Base-by-base conservation (phyloP, 148 eudicot species). In the Camellia japonica region DNA sequence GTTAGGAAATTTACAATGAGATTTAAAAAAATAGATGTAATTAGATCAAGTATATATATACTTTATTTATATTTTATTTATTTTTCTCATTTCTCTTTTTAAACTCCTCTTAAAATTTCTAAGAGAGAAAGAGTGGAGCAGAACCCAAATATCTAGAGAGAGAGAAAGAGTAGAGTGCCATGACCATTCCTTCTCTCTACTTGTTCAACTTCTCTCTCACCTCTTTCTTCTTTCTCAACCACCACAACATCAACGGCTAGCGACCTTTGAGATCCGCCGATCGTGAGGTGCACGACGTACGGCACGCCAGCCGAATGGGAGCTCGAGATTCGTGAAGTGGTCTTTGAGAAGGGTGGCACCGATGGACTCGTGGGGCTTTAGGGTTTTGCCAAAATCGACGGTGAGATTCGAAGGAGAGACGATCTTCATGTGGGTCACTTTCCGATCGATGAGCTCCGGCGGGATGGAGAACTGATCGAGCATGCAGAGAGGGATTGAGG, bases 311-410 rank as follows among this genome's bases (percentile, higher is more conserved):
- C 44, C 0, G 82, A 55, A 42, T 14, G 97, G 97, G 74, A 93
- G 74, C n/a, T 85, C 89, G 4, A 95, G 72, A 7, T 74, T 62
- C 0, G 94, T 91, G 49, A 95, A 93, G 15, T 90, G 92, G 44
- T 90, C 91, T 47, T 88, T 73, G 8, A 90, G n/a, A 11, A 90
- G 72, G 6, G 76, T 83, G 41, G 96, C 91, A 8, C 97, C 98
- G 54, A 81, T 74, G 4, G 88, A 68, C 67, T 95, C 97, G 82
- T 86, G 74, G 38, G 96, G 85, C 2, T 83, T 80, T 0, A 95
- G 88, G 9, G 98, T 93, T 58, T 93, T 95, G 1, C 98, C 98
- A 68, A 95, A 95, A 81, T 95, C 96, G 56, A 93, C 88, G 9
- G 85, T 58, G 81, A 90, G 89, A 8, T 95, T 95, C 0, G 97